Base-by-base conservation (phyloP, 2,329 filamentous ascomycete genomes). In the Cercospora brassicicola region DNA sequence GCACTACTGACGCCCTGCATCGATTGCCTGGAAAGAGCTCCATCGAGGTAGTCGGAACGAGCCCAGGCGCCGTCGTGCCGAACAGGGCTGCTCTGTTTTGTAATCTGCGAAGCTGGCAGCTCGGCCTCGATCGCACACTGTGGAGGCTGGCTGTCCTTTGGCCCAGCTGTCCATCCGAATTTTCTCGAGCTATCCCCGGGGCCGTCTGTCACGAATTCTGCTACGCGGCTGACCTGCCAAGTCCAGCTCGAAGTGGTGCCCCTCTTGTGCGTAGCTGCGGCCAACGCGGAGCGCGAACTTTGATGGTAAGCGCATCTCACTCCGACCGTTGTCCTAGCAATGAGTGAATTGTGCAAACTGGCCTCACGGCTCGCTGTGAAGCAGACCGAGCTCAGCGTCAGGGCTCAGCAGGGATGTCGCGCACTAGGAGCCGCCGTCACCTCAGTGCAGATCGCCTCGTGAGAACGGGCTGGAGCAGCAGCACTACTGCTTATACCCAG, bases 121-220 rank as follows among this genome's bases (percentile, higher is more conserved):
- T 62, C 51, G 48, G 45, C 51, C 42, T 56, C 53, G 62, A 64
- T 63, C 61, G 45, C 45, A 11, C 18, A 4, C 53, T 28, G 23
- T 28, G 20, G n/a, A 23, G 23, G 26, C 20, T 28, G 59, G 10
- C 23, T 48, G 36, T 36, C 57, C 57, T 33, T 18, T 62, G 26
- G 18, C 42, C n/a, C 26, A 51, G 23, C 20, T 26, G 13, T 28
- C 28, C 20, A 13, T 55, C 60, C 60, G 60, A 62, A 36, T 59
- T 18, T 62, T 13, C 20, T 67, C 68, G 64, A 69, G 68, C 65
- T 67, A 65, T 65, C 61, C 13, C 68, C 68, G 68, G 65, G 23
- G 59, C 56, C 55, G 15, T 59, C 23, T 18, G 26, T 15, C 60
- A 20, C 60, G 60, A 31, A 31, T 23, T 51, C 42, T 31, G 33